Evolutionary conservation across 2,329 filamentous ascomycete genomes (phyloP), one percentile per base, ranked within the genome.

Genomic region (Colletotrichum gloeosporioides): DNA sequence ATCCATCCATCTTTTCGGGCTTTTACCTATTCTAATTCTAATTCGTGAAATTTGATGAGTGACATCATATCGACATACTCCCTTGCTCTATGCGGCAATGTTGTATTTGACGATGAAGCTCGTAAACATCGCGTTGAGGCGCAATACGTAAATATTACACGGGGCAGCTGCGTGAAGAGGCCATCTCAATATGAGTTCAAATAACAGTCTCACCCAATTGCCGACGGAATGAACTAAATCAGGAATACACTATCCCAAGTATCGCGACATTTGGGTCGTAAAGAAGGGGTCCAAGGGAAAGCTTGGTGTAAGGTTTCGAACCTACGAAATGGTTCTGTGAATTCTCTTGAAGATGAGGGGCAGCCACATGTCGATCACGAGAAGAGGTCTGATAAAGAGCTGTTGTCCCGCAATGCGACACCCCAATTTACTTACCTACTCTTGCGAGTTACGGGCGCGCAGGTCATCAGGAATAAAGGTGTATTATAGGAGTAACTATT

Each of bases 61-160:
- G 44, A 13, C 10, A 53, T 53, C 44, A 22, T 53, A n/a, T 49
- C 16, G 44, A 53, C 12, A 12, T 13, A 13, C 6, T 22, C 10
- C 10, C 10, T n/a, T 53, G n/a, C 18, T 1, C 0, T 49, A 3
- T 3, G 6, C 5, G 10, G 6, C 2, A 53, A 18, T 22, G 2
- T n/a, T 53, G 0, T 12, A 6, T 53, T 22, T 53, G 8, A 8
- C 6, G 16, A 53, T 53, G 9, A 10, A 53, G n/a, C 10, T 22
- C 44, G 12, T 18, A 53, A 13, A 53, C 0, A 53, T 22, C n/a
- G n/a, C 16, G 10, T 18, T 53, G n/a, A 22, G 44, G 44, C 44
- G 44, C n/a, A 53, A 22, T 22, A 6, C 10, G 10, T 53, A 3
- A 12, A n/a, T 12, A 53, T 4, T 12, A n/a, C 44, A 53, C 12